These are phyloP conservation scores for Apiospora rasikravindrae DNA, from an alignment of 2,329 filamentous ascomycete species.

Conservation along the genomic window DNA sequence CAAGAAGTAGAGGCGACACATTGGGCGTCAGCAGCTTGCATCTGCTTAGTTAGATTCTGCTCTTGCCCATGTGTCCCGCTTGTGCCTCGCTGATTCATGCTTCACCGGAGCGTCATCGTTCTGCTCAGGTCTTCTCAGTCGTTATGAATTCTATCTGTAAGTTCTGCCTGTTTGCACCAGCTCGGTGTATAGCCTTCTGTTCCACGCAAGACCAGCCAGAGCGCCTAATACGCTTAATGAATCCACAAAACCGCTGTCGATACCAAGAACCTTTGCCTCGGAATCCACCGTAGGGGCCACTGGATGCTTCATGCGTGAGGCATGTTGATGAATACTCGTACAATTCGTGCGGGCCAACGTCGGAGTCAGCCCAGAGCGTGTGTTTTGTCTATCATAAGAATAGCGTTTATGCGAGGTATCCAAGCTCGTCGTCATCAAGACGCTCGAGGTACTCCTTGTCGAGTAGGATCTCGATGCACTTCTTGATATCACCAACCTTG, in stretches of 20 bases:
- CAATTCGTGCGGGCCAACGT: background rate
- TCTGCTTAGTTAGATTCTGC: background rate
- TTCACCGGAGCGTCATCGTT: background rate
- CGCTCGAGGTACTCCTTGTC: constrained; percentile 99
- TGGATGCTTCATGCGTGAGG: background rate
- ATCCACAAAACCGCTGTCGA: background rate
- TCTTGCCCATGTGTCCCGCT: background rate
- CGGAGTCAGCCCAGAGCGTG: background rate
- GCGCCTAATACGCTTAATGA: background rate
- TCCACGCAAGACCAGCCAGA: background rate
- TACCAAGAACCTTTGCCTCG: background rate
- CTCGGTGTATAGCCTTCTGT: background rate
- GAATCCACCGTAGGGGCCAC: background rate
- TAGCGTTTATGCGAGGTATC: constrained; percentile 79
- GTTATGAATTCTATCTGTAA: background rate
- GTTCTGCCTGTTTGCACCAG: background rate
- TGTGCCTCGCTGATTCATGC: background rate
- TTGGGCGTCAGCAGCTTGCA: background rate
- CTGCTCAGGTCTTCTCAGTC: background rate
- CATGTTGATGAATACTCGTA: background rate
- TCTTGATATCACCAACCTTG: constrained; percentile 96
- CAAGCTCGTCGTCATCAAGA: constrained; percentile 90
- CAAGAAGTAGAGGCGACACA: background rate
- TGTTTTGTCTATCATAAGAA: background rate
- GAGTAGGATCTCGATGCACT: constrained; percentile 97